A percentile compares a stretch with the other conserved stretches of the same genome.
Evolutionary conservation across 2,329 filamentous ascomycete species (phyloP).

Genomic region (Curvularia sp.): DNA sequence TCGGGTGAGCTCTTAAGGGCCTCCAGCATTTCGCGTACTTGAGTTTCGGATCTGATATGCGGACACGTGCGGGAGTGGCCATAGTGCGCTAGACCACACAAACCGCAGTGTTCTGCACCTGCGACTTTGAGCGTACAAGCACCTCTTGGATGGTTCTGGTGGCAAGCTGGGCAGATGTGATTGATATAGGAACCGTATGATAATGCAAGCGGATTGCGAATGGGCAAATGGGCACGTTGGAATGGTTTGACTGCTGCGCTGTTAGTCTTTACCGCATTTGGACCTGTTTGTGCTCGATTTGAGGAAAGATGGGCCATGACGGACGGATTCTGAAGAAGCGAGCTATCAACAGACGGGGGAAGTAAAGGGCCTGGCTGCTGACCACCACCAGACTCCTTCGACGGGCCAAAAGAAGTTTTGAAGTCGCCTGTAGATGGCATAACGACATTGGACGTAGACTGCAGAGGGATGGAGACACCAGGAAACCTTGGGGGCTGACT

Average conservation of each 20-base stretch:
- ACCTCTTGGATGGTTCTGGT: slow-evolving; percentile 62
- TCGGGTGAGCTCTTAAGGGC: slow-evolving; percentile 67
- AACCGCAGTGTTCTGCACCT: slow-evolving; percentile 67
- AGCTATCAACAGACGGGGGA: not conserved
- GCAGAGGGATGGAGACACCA: slow-evolving; percentile 7
- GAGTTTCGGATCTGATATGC: slow-evolving; percentile 67
- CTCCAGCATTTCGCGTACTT: slow-evolving; percentile 70
- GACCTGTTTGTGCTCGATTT: slow-evolving; percentile 1
- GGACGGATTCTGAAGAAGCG: not conserved
- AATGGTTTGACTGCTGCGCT: slow-evolving; percentile 42
- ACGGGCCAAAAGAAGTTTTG: not conserved
- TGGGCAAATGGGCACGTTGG: slow-evolving; percentile 37
- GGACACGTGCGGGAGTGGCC: slow-evolving; percentile 65
- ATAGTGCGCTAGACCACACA: slow-evolving; percentile 70
- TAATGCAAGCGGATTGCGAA: slow-evolving; percentile 39
- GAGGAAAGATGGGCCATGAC: slow-evolving; percentile 1
- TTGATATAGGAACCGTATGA: slow-evolving; percentile 26
- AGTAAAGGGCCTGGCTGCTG: not conserved
- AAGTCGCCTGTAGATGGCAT: not conserved
- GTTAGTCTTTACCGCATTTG: slow-evolving; percentile 25
- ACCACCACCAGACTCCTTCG: not conserved
- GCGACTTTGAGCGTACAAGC: slow-evolving; percentile 67
- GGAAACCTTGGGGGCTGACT: slow-evolving; percentile 11
- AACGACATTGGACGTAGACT: not conserved
- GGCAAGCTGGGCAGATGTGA: slow-evolving; percentile 62